These are phyloP conservation scores for Gymnopilus junonius DNA, from an alignment of 768 basidiomycete genomes.

Conservation along the genomic window DNA sequence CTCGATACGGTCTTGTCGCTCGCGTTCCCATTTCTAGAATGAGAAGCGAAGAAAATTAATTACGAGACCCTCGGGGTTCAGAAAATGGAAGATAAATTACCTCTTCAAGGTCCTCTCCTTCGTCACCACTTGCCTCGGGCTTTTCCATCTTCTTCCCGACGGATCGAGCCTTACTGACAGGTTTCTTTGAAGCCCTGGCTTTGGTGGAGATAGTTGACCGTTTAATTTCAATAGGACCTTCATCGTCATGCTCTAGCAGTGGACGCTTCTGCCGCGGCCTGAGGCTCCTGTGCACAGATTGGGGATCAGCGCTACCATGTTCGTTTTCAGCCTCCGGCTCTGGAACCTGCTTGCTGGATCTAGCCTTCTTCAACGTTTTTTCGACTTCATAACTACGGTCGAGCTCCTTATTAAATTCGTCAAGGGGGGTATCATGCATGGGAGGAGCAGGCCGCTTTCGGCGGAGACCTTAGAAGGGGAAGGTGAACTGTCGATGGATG, in stretches of 20 bases:
- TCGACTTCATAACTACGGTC: constrained; percentile 18
- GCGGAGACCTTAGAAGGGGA: constrained; percentile 38
- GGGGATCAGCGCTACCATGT: neutral
- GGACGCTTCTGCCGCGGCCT: constrained; percentile 17
- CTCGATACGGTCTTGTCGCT: constrained; percentile 54
- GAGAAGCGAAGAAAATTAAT: neutral
- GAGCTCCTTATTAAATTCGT: constrained; percentile 22
- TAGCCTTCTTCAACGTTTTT: constrained; percentile 7
- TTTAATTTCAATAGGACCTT: neutral
- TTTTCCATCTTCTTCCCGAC: constrained; percentile 15
- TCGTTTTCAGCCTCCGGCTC: constrained; percentile 3
- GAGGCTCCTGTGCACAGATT: constrained; percentile 16
- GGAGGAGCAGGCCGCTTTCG: constrained; percentile 12
- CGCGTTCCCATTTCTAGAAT: constrained; percentile 43
- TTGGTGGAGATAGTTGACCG: neutral
- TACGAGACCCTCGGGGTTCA: neutral
- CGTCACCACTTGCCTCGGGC: constrained; percentile 8
- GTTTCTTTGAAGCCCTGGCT: constrained; percentile 16
- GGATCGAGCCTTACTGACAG: constrained; percentile 13
- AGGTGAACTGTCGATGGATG: constrained; percentile 38
- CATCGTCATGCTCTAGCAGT: constrained; percentile 3
- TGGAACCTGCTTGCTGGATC: neutral
- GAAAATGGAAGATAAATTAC: constrained; percentile 15
- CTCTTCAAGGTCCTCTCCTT: constrained; percentile 21
- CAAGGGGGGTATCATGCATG: constrained; percentile 17